These are phyloP conservation scores for Malassezia psittaci DNA, from an alignment of 1,284 basidiomycete genomes.

Conservation along the genomic window DNA sequence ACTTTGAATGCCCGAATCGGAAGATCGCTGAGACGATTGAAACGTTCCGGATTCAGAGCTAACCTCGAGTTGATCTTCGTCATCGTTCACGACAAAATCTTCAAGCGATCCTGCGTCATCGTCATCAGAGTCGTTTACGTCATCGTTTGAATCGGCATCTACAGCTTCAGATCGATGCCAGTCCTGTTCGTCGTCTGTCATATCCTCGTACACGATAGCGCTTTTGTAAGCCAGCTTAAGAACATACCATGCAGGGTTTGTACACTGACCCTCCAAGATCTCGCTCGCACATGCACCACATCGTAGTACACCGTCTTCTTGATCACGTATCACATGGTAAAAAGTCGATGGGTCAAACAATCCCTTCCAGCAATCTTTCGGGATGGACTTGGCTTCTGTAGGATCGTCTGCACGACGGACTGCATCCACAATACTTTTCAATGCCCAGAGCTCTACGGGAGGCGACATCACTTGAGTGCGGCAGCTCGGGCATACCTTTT, in stretches of 20 bases:
- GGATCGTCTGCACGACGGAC: conserved; percentile 17
- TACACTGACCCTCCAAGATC: conserved; percentile 33
- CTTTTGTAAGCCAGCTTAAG: neutral
- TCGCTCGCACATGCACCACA: conserved; percentile 37
- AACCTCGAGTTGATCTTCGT: neutral
- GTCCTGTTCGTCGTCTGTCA: conserved; percentile 8
- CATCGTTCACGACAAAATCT: conserved; percentile 16
- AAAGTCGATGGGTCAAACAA: conserved; percentile 12
- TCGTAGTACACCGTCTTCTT: conserved; percentile 31
- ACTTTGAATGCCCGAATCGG: conserved; percentile 9
- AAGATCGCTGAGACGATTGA: neutral
- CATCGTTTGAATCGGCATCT: conserved; percentile 6
- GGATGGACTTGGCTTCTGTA: conserved; percentile 2
- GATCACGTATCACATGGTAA: conserved; percentile 33
- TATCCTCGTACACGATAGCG: conserved; percentile 13
- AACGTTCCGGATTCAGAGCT: neutral
- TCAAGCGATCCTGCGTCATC: conserved; percentile 14
- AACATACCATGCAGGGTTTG: conserved; percentile 32
- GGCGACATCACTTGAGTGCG: conserved; percentile 29
- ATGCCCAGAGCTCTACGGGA: conserved; percentile 34
- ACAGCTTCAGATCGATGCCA: conserved; percentile 1
- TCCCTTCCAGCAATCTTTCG: conserved; percentile 12
- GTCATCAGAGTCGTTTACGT: neutral
- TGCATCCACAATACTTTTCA: conserved; percentile 33
- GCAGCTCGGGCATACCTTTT: conserved; percentile 42